Evolutionary conservation across 2,329 filamentous ascomycete species (phyloP).

Genomic region (Penicillium sp.): DNA sequence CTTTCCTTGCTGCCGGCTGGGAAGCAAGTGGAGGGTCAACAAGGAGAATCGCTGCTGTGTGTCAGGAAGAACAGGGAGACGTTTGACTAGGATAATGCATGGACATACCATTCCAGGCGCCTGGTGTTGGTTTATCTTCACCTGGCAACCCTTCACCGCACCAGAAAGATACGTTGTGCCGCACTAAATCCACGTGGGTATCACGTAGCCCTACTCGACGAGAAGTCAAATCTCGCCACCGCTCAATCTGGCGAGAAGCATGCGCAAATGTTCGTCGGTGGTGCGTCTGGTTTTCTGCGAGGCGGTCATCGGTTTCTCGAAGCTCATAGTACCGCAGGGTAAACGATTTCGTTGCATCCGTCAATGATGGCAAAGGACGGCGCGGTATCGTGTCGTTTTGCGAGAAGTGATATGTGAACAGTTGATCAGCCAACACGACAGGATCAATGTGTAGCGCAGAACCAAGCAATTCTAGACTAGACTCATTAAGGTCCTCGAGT

Average conservation of each 20-base stretch:
- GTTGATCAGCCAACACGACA: background rate
- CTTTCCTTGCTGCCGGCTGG: background rate
- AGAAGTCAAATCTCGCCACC: background rate
- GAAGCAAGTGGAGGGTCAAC: background rate
- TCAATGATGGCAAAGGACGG: background rate
- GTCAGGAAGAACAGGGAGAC: background rate
- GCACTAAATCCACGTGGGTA: background rate
- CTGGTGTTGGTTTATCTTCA: background rate
- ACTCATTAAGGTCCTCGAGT: background rate
- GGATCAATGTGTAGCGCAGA: background rate
- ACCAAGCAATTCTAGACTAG: background rate
- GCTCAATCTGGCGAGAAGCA: background rate
- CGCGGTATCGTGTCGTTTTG: background rate
- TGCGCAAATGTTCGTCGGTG: background rate
- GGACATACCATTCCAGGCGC: background rate
- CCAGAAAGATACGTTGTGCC: background rate
- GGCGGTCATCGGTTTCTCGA: background rate
- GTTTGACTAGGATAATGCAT: background rate
- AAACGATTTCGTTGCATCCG: background rate
- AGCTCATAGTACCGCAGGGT: background rate
- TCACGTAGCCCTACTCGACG: background rate
- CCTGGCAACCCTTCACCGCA: background rate
- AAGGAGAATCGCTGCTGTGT: background rate
- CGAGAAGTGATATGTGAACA: background rate
- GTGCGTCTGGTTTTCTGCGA: background rate